These are phyloP conservation scores for Candida ficus DNA, from an alignment of 805 yeast species.

Conservation along the genomic window DNA sequence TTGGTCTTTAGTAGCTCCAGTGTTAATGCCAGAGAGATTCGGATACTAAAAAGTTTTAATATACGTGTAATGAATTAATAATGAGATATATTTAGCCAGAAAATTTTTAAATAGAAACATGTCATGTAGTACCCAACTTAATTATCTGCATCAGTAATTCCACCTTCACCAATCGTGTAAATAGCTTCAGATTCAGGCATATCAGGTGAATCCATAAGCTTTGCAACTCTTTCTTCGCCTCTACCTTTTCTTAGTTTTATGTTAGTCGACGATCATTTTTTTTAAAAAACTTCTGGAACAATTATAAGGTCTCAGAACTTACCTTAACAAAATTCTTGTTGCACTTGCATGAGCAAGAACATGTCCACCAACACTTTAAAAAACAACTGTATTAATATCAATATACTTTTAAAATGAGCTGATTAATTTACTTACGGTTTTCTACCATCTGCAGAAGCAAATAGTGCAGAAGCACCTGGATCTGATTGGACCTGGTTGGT, in stretches of 20 bases:
- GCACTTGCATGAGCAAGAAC: constrained; percentile 80
- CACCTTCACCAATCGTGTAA: constrained; percentile 64
- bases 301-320: too few species aligned
- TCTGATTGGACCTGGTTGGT: constrained; percentile 80
- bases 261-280: not conserved
- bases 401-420: too few species aligned
- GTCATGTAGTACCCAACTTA: not conserved
- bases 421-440: constrained; percentile 50
- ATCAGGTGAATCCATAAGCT: constrained; percentile 75
- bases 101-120: too few species aligned
- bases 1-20: constrained; percentile 92
- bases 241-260: constrained; percentile 52
- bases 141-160: constrained; percentile 45
- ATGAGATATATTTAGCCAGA: not conserved
- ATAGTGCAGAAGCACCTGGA: constrained; percentile 75
- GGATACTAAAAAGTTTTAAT: constrained; percentile 21
- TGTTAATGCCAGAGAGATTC: constrained; percentile 85
- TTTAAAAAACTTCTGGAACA: not conserved
- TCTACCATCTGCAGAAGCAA: constrained; percentile 78
- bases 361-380: constrained; percentile 75
- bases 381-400: too few species aligned
- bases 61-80: not conserved
- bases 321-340: constrained; percentile 56
- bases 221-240: constrained; percentile 77
- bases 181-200: constrained; percentile 79